These are phyloP conservation scores for Sistotremastrum suecicum DNA, from an alignment of 768 basidiomycete genomes.

Conservation along the genomic window DNA sequence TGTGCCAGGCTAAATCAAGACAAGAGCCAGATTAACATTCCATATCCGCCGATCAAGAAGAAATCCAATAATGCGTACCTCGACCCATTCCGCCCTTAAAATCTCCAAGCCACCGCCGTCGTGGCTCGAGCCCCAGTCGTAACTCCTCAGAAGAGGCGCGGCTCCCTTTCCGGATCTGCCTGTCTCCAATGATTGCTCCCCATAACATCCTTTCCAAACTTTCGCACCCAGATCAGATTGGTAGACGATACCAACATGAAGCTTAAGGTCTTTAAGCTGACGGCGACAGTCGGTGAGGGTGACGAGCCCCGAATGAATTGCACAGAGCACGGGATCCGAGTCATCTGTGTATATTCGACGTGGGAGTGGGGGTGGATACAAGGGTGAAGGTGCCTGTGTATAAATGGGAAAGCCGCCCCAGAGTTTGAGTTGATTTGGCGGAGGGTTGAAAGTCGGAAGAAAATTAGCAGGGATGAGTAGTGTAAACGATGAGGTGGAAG, in stretches of 20 bases:
- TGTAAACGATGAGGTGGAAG: too few species aligned
- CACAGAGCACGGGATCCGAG: constrained; percentile 56
- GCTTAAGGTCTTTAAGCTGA: constrained; percentile 15
- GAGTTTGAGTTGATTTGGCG: too few species aligned
- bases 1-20: constrained; percentile 29
- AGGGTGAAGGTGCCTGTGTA: too few species aligned
- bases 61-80: constrained; percentile 28
- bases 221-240: neutral
- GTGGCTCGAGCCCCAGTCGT: constrained; percentile 66
- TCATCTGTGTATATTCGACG: constrained; percentile 67
- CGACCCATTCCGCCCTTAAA: constrained; percentile 44
- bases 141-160: constrained; percentile 42
- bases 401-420: too few species aligned
- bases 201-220: constrained; percentile 10
- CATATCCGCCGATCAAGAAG: neutral
- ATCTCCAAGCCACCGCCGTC: constrained; percentile 69
- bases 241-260: neutral
- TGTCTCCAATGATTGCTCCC: constrained; percentile 16
- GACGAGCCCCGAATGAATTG: constrained; percentile 46
- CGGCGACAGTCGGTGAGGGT: constrained; percentile 27
- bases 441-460: too few species aligned
- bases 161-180: constrained; percentile 36
- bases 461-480: too few species aligned
- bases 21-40: neutral
- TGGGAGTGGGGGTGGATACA: neutral